These are phyloP conservation scores for Venturia nashicola DNA, from an alignment of 2,329 filamentous ascomycete species.

Conservation along the genomic window DNA sequence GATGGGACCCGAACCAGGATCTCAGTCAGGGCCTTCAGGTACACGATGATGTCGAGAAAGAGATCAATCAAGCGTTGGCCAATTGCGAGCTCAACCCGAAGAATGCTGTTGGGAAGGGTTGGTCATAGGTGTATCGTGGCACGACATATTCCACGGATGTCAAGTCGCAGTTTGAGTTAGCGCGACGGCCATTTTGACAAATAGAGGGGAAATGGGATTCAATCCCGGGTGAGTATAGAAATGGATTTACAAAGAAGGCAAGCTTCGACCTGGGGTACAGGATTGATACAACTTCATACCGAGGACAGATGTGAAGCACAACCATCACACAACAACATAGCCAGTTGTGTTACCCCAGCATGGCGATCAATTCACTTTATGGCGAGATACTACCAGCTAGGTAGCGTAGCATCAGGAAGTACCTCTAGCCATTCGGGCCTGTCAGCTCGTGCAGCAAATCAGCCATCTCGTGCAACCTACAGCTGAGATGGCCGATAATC, in stretches of 20 bases:
- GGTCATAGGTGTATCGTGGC: slow-evolving; percentile 37
- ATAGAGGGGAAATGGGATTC: too few relatives aligned
- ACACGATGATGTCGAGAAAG: slow-evolving; percentile 15
- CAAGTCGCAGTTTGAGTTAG: slow-evolving; percentile 14
- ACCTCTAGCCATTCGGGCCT: not conserved
- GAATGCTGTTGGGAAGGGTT: slow-evolving; percentile 43
- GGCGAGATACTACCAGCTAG: not conserved
- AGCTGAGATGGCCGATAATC: not conserved
- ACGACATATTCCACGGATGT: slow-evolving; percentile 16
- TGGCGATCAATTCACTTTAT: not conserved
- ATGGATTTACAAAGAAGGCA: too few relatives aligned
- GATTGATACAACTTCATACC: not conserved
- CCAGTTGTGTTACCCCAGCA: too few relatives aligned
- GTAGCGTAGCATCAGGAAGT: not conserved
- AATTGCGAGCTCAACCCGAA: slow-evolving; percentile 43
- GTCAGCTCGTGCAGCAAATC: not conserved
- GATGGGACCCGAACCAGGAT: slow-evolving; percentile 20
- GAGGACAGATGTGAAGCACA: not conserved
- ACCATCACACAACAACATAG: not conserved
- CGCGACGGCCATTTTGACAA: not conserved
- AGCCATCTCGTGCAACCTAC: not conserved
- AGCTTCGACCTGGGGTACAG: not conserved
- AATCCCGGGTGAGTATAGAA: too few relatives aligned
- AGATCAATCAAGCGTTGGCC: slow-evolving; percentile 35
- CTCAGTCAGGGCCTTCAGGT: slow-evolving; percentile 9